Evolutionary conservation across 208 protist genomes (phyloP).

Genomic region (Herpetomonas tarakana): DNA sequence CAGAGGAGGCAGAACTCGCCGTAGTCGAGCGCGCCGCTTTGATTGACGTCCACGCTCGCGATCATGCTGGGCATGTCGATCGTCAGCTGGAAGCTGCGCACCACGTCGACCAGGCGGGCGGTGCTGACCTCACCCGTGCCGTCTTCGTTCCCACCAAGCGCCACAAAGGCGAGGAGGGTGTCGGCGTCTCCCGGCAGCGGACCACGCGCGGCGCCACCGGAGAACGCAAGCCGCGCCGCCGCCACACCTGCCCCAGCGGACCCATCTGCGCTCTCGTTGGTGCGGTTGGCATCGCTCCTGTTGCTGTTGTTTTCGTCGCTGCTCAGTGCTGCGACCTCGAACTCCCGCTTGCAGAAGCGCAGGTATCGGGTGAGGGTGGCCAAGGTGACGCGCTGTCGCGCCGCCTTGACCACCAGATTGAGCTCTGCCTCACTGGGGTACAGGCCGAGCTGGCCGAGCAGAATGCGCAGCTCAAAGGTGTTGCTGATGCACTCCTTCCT

Average conservation of each 20-base stretch:
- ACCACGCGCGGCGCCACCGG: background rate
- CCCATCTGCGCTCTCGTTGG: conserved; percentile 5
- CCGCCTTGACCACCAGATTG: conserved; percentile 45
- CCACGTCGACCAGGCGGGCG: conserved; percentile 44
- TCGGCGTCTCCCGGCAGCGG: conserved; percentile 30
- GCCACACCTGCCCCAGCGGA: background rate
- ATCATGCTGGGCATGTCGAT: conserved; percentile 78
- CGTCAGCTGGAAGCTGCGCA: conserved; percentile 67
- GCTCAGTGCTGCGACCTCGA: conserved; percentile 8
- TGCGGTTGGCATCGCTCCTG: conserved; percentile 4
- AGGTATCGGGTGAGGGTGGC: conserved; percentile 64
- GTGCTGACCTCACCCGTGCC: conserved; percentile 47
- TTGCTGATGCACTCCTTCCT: conserved; percentile 58
- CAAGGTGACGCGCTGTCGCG: conserved; percentile 61
- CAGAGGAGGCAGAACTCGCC: conserved; percentile 72
- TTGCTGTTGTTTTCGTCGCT: background rate
- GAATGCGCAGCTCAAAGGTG: conserved; percentile 62
- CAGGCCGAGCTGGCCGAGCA: conserved; percentile 68
- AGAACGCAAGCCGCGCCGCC: conserved; percentile 2
- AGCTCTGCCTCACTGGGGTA: conserved; percentile 74
- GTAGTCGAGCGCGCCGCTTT: conserved; percentile 53
- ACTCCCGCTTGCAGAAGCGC: conserved; percentile 80
- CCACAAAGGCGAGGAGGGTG: conserved; percentile 74
- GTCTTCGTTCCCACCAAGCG: conserved; percentile 76
- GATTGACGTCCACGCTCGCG: conserved; percentile 45